These are phyloP conservation scores for Corymbia citriodora DNA, from an alignment of 441 rosid species.

Conservation along the genomic window DNA sequence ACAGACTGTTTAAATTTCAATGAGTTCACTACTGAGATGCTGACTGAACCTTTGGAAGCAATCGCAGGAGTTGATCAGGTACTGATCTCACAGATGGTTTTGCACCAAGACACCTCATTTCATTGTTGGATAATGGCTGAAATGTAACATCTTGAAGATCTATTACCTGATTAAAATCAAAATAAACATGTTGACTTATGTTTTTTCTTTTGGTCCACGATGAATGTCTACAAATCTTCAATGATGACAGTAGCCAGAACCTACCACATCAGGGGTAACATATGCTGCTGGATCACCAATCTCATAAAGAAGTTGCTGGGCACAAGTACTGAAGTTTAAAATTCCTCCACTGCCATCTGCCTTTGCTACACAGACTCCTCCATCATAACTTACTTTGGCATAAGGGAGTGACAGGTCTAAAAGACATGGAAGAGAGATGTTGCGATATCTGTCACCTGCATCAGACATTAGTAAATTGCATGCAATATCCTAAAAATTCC, in stretches of 20 bases:
- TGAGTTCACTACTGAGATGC: not conserved
- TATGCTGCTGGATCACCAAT: constrained; percentile 84
- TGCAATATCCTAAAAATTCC: not conserved
- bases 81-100: constrained; percentile 47
- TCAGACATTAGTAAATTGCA: not conserved
- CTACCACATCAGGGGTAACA: constrained; percentile 91
- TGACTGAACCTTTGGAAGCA: constrained; percentile 61
- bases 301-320: constrained; percentile 91
- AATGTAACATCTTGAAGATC: constrained; percentile 71
- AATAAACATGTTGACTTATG: not conserved
- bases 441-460: constrained; percentile 68
- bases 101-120: constrained; percentile 68
- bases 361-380: constrained; percentile 56
- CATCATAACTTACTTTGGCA: constrained; percentile 66
- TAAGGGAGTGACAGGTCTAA: constrained; percentile 78
- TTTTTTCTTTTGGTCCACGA: not conserved
- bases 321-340: constrained; percentile 62
- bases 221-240: not conserved
- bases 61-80: constrained; percentile 68
- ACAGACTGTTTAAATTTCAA: not conserved
- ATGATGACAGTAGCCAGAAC: constrained; percentile 1
- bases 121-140: constrained; percentile 45
- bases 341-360: constrained; percentile 74
- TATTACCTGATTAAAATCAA: constrained; percentile 38
- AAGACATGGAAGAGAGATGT: constrained; percentile 47